These are phyloP conservation scores for Boletus rex-veris DNA, from an alignment of 768 basidiomycete species.

Conservation along the genomic window DNA sequence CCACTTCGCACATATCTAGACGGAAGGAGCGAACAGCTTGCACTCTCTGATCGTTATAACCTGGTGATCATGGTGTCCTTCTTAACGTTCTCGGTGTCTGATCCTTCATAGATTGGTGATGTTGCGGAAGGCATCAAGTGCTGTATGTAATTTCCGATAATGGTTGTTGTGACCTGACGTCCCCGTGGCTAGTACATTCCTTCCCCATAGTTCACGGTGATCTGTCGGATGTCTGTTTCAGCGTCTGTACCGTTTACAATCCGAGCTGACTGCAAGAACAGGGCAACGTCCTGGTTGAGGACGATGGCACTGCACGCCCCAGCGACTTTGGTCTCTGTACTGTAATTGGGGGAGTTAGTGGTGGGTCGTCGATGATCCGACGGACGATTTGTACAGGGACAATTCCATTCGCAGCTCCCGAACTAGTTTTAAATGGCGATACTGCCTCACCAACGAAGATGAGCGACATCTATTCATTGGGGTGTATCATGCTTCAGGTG, in stretches of 20 bases:
- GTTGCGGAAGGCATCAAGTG: conserved; percentile 1
- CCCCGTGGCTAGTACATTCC: background rate
- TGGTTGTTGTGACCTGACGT: background rate
- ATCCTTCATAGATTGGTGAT: background rate
- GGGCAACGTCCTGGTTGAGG: background rate
- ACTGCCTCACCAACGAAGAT: background rate
- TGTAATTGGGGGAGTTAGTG: background rate
- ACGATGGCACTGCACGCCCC: background rate
- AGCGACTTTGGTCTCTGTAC: conserved; percentile 2
- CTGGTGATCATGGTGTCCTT: background rate
- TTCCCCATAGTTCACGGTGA: conserved; percentile 1
- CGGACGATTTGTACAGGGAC: background rate
- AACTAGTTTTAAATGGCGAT: background rate
- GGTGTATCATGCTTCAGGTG: conserved; percentile 1
- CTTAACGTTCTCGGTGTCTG: background rate
- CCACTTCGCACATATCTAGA: background rate
- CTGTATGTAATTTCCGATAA: background rate
- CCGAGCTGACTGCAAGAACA: background rate
- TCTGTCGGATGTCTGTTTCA: background rate
- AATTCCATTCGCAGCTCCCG: conserved; percentile 1
- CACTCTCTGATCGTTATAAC: background rate
- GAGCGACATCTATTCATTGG: conserved; percentile 2
- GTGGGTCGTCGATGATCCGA: conserved; percentile 2
- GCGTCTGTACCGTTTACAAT: background rate
- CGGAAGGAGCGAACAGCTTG: background rate